Evolutionary conservation across 2,329 filamentous ascomycete genomes (phyloP).

Genomic region (Thelonectria blattea): DNA sequence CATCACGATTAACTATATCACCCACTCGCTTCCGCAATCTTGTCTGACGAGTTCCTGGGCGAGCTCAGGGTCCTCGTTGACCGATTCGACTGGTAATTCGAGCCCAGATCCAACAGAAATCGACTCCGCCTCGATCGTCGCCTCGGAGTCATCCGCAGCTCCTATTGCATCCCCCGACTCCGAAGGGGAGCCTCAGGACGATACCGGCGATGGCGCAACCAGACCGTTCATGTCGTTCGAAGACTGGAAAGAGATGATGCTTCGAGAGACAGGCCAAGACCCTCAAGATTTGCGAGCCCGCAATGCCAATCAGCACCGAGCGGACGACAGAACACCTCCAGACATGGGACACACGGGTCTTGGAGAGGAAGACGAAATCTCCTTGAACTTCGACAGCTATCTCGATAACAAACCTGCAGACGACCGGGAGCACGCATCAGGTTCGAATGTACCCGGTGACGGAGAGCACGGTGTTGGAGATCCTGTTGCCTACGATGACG

Average conservation of each 20-base stretch:
- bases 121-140: slow-evolving; percentile 16
- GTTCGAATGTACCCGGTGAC: neutral
- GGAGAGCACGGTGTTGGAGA: slow-evolving; percentile 42
- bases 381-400: slow-evolving; percentile 57
- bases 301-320: slow-evolving; percentile 57
- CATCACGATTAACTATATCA: slow-evolving; percentile 74
- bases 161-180: slow-evolving; percentile 8
- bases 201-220: slow-evolving; percentile 32
- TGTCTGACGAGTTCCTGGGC: slow-evolving; percentile 71
- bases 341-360: slow-evolving; percentile 77
- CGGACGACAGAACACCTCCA: slow-evolving; percentile 57
- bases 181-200: slow-evolving; percentile 23
- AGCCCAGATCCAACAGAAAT: slow-evolving; percentile 2
- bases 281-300: slow-evolving; percentile 69
- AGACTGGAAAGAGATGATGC: slow-evolving; percentile 95
- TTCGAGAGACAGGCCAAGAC: slow-evolving; percentile 82
- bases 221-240: slow-evolving; percentile 89
- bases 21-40: slow-evolving; percentile 76
- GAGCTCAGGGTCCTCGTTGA: slow-evolving; percentile 35
- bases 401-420: slow-evolving; percentile 29
- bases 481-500: slow-evolving; percentile 54
- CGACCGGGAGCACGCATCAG: slow-evolving; percentile 11
- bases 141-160: slow-evolving; percentile 10
- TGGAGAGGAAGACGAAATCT: slow-evolving; percentile 88
- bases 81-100: slow-evolving; percentile 10